Percentiles rank a stretch among this genome's conserved stretches.
Conservation (phyloP, 108 stramenopile species). For the Skeletonema potamos region DNA sequence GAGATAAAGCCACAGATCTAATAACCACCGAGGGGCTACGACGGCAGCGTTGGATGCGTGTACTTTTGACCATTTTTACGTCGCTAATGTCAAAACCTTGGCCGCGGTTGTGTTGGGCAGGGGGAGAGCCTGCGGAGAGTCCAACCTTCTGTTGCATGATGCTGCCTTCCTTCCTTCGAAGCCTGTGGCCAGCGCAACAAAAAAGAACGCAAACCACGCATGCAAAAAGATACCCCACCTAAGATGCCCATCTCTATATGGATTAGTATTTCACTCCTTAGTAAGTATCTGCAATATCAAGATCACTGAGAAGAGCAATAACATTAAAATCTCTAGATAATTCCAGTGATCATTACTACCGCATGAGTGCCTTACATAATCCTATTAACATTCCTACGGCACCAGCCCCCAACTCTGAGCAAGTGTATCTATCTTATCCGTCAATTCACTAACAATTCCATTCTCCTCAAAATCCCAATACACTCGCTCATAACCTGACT, state of each 20-base stretch:
- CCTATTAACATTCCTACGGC: background rate
- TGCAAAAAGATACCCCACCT: background rate
- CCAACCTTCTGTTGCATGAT: too few relatives aligned
- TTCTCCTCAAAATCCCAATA: constrained; percentile 34
- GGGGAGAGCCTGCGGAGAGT: too few relatives aligned
- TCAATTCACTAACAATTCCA: constrained; percentile 10
- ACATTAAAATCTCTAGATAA: too few relatives aligned
- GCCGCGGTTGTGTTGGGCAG: too few relatives aligned
- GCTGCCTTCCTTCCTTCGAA: too few relatives aligned
- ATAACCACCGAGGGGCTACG: background rate
- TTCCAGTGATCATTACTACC: too few relatives aligned
- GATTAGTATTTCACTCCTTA: too few relatives aligned
- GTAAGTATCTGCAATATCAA: too few relatives aligned
- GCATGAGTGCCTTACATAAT: too few relatives aligned
- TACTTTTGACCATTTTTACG: background rate
- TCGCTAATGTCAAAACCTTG: too few relatives aligned
- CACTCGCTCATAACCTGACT: constrained; percentile 26
- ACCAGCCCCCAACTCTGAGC: background rate
- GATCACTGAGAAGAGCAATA: too few relatives aligned
- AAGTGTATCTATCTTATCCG: background rate
- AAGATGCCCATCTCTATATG: background rate
- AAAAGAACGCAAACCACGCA: background rate
- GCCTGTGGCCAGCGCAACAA: background rate
- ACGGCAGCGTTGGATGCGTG: background rate
- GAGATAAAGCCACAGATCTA: background rate